A percentile compares a stretch with the other conserved stretches of the same genome.
phyloP scores from a whole-genome alignment of 352 stramenopile species.

The Pythium sp. region DNA sequence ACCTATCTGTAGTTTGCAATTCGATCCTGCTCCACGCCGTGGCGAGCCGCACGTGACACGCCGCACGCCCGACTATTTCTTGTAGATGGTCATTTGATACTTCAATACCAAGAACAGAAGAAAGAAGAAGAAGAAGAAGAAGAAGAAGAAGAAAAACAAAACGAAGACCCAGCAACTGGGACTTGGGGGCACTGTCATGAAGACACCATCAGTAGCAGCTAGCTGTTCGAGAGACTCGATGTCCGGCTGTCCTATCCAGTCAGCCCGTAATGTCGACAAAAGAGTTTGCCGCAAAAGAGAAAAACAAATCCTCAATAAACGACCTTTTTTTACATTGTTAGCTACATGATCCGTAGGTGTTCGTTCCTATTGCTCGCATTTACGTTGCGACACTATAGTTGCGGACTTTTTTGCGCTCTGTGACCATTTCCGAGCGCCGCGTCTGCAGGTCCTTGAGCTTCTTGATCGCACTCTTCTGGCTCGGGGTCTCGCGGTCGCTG shows the following conservation, averaged over 20 bases:
- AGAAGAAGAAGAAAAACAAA: neutral
- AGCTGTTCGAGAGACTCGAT: neutral
- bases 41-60: conserved; percentile 93
- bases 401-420: conserved; percentile 72
- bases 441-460: conserved; percentile 73
- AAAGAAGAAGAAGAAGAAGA: neutral
- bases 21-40: conserved; percentile 91
- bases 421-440: conserved; percentile 72
- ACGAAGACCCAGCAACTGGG: neutral
- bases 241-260: neutral
- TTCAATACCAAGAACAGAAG: neutral
- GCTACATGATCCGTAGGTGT: neutral
- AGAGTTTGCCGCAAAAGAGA: neutral
- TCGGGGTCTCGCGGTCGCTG: conserved; percentile 59
- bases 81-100: conserved; percentile 54
- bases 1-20: conserved; percentile 90
- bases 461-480: conserved; percentile 56
- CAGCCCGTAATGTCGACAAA: neutral
- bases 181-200: neutral
- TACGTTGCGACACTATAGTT: conserved; percentile 68
- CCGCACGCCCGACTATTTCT: conserved; percentile 94
- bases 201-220: neutral
- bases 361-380: neutral
- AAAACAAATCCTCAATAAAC: neutral
- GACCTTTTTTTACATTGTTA: neutral